Evolutionary conservation across 352 stramenopile species (phyloP).

Genomic region (Phytophthora cactorum): DNA sequence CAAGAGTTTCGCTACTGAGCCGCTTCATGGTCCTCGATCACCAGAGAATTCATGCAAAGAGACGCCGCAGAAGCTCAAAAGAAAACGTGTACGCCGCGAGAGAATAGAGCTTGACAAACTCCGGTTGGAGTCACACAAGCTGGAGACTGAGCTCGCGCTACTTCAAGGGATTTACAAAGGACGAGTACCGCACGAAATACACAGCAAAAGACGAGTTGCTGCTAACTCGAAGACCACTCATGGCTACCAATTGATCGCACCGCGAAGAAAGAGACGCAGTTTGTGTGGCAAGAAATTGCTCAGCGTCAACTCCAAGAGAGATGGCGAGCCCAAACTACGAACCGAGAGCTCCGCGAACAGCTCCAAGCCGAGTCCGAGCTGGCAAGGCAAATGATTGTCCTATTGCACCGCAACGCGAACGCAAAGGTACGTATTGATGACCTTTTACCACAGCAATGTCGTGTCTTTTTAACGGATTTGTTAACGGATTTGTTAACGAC

Average conservation of each 20-base stretch:
- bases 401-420: not conserved
- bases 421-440: not conserved
- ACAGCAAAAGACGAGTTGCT: not conserved
- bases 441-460: not conserved
- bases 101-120: slow-evolving; percentile 38
- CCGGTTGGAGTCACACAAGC: slow-evolving; percentile 23
- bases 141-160: slow-evolving; percentile 19
- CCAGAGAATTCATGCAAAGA: not conserved
- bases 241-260: not conserved
- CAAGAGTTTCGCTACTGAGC: not conserved
- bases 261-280: not conserved
- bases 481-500: not conserved
- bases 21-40: not conserved
- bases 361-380: not conserved
- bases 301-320: not conserved
- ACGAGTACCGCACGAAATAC: not conserved
- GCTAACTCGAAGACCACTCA: not conserved
- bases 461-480: not conserved
- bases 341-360: not conserved
- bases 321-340: not conserved
- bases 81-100: slow-evolving; percentile 22
- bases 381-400: not conserved
- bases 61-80: slow-evolving; percentile 2
- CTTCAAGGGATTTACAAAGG: not conserved
- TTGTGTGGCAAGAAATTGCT: not conserved